Evolutionary conservation across 2,329 filamentous ascomycete species (phyloP).

Genomic region (Pleurostoma richardsiae): DNA sequence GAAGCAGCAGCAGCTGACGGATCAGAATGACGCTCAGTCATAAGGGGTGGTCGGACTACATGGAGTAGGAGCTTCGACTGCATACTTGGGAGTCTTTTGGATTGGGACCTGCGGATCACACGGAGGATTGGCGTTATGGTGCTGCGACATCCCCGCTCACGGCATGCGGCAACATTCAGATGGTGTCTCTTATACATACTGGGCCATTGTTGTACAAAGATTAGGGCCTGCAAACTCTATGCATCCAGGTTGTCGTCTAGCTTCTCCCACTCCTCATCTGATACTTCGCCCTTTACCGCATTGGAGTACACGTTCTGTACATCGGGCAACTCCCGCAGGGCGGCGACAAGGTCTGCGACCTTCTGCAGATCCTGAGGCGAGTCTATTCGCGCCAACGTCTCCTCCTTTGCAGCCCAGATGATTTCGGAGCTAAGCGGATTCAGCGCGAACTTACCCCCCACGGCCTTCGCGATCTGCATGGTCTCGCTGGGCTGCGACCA

Average conservation of each 20-base stretch:
- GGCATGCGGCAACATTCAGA: too few species aligned
- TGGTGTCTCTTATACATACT: too few species aligned
- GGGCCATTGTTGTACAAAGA: conserved; percentile 24
- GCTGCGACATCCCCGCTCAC: conserved; percentile 5
- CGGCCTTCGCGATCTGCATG: conserved; percentile 55
- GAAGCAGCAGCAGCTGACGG: conserved; percentile 16
- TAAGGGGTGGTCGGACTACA: not conserved
- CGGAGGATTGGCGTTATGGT: not conserved
- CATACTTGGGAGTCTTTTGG: too few species aligned
- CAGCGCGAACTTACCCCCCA: conserved; percentile 60
- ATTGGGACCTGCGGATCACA: too few species aligned
- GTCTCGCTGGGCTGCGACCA: conserved; percentile 65
- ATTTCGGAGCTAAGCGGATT: conserved; percentile 73
- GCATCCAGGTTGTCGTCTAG: conserved; percentile 45
- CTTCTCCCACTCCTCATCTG: conserved; percentile 48
- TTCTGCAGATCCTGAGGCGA: conserved; percentile 47
- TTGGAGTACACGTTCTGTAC: conserved; percentile 81
- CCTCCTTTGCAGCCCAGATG: conserved; percentile 77
- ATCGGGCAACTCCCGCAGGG: conserved; percentile 61
- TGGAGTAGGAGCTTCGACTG: too few species aligned
- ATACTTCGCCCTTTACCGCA: conserved; percentile 41
- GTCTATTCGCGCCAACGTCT: conserved; percentile 64
- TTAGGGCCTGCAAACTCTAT: not conserved
- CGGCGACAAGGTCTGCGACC: conserved; percentile 55
- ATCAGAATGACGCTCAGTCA: conserved; percentile 13